A percentile compares a stretch with the other conserved stretches of the same genome.
Conservation (phyloP, 1,139 yeast genomes). For the Fermentozyma sake region DNA sequence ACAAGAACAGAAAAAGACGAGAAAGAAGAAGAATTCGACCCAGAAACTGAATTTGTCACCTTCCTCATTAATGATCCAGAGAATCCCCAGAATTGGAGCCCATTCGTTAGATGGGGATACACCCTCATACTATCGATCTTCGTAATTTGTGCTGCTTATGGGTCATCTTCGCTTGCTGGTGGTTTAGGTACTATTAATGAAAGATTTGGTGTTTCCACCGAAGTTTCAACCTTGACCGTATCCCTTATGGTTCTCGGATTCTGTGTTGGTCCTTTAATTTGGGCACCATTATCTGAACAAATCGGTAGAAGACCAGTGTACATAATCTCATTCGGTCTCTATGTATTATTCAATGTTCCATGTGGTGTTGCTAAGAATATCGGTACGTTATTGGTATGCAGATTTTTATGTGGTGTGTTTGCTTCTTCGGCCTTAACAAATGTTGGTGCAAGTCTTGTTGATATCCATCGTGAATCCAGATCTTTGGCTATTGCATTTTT, state of each 20-base stretch:
- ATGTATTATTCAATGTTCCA: conserved; percentile 79
- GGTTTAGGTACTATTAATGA: conserved; percentile 64
- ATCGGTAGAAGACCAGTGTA: conserved; percentile 86
- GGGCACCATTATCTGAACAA: conserved; percentile 89
- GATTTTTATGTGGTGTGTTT: conserved; percentile 85
- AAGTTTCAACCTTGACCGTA: conserved; percentile 74
- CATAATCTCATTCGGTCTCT: conserved; percentile 66
- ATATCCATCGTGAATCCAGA: conserved; percentile 73
- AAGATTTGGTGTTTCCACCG: conserved; percentile 62
- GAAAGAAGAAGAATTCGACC: conserved; percentile 21
- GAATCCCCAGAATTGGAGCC: conserved; percentile 83
- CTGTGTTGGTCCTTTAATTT: conserved; percentile 78
- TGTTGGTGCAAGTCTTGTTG: conserved; percentile 90
- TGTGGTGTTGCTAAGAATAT: conserved; percentile 84
- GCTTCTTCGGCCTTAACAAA: conserved; percentile 79
- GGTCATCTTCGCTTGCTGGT: conserved; percentile 87
- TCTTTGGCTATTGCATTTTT: conserved; percentile 89
- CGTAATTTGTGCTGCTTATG: conserved; percentile 85
- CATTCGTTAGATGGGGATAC: conserved; percentile 55
- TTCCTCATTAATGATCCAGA: conserved; percentile 73
- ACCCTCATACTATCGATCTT: conserved; percentile 62
- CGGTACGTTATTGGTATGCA: conserved; percentile 72
- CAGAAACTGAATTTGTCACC: conserved; percentile 77
- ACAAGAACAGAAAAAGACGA: conserved; percentile 11
- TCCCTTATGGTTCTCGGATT: conserved; percentile 89